Evolutionary conservation across 306 rosid species (phyloP).

Genomic region (Citrullus colocynthis): DNA sequence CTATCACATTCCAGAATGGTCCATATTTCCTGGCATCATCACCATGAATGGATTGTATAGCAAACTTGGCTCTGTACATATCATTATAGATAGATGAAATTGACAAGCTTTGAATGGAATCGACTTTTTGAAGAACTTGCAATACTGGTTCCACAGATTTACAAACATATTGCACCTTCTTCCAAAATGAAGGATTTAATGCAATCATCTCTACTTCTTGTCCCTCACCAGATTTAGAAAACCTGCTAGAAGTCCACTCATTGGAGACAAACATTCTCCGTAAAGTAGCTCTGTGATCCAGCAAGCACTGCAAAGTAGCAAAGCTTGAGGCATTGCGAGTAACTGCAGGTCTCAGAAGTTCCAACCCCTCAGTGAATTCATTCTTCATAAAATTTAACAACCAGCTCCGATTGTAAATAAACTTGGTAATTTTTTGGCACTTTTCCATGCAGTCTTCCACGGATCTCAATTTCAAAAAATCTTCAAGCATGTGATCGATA

Average conservation of each 20-base stretch:
- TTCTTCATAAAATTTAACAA: constrained; percentile 72
- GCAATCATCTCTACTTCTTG: constrained; percentile 75
- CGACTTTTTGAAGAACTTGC: constrained; percentile 69
- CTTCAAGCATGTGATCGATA: constrained; percentile 71
- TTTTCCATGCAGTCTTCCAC: constrained; percentile 85
- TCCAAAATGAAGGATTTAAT: constrained; percentile 64
- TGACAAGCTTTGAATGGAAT: constrained; percentile 49
- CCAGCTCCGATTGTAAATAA: constrained; percentile 77
- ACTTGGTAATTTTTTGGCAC: constrained; percentile 62
- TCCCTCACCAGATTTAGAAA: constrained; percentile 53
- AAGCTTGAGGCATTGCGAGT: constrained; percentile 65
- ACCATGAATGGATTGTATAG: constrained; percentile 54
- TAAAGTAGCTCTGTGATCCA: constrained; percentile 64
- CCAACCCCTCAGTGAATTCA: constrained; percentile 67
- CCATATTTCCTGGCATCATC: constrained; percentile 68
- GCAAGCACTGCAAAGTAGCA: constrained; percentile 62
- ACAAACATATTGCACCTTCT: constrained; percentile 55
- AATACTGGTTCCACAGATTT: constrained; percentile 72
- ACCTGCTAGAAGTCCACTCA: constrained; percentile 70
- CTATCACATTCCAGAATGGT: constrained; percentile 82
- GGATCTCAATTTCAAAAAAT: constrained; percentile 59
- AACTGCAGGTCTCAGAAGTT: constrained; percentile 56
- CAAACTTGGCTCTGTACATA: constrained; percentile 70
- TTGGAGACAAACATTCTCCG: constrained; percentile 67
- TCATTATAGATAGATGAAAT: constrained; percentile 68